Evolutionary conservation across 1,284 basidiomycete species (phyloP), one percentile per base, ranked within the genome.

Genomic region (Agroathelia rolfsii): DNA sequence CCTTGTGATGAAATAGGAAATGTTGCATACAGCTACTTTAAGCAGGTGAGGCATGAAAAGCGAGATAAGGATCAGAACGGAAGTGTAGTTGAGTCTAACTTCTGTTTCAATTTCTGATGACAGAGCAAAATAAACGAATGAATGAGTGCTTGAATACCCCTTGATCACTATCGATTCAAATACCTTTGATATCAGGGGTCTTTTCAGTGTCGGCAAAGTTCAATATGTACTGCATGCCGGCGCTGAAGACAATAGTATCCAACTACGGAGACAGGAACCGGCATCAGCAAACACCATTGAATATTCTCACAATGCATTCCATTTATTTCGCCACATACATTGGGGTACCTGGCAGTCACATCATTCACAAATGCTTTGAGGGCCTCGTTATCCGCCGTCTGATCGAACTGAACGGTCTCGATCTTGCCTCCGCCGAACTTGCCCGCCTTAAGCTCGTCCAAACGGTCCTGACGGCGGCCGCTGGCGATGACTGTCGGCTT

Each of bases 11-110:
- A 19, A 9, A 20, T 33, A 15, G 6, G 28, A 22, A 22, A 17
- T 14, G 21, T 11, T 8, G 47, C 63, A 35, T 42, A 76, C 72
- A 24, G 60, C 59, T 13, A 69, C 58, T 40, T 64, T 63, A 16
- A 70, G 45, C 45, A 80, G 61, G 46, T 78, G 75, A 1, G 75
- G 73, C 5, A 75, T 46, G 43, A 76, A 59, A 30, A 62, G 58
- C 5, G 61, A 58, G 36, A 69, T 68, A 32, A 70, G 46, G 26
- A 62, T 58, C 15, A 73, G 52, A n/a, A 71, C 54, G 1, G 73
- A 64, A 0, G 58, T 56, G 43, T 77, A 78, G 47, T 80, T 78
- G 22, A 67, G 61, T 30, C 65, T 62, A 3, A 75, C 44, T 48
- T 80, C 76, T 16, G 48, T 50, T 14, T 56, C 47, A 16, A 76